Evolutionary conservation across 176 grass and related monocot species (phyloP), one percentile per base, ranked within the genome.

Genomic region (Aegilops sharonensis): DNA sequence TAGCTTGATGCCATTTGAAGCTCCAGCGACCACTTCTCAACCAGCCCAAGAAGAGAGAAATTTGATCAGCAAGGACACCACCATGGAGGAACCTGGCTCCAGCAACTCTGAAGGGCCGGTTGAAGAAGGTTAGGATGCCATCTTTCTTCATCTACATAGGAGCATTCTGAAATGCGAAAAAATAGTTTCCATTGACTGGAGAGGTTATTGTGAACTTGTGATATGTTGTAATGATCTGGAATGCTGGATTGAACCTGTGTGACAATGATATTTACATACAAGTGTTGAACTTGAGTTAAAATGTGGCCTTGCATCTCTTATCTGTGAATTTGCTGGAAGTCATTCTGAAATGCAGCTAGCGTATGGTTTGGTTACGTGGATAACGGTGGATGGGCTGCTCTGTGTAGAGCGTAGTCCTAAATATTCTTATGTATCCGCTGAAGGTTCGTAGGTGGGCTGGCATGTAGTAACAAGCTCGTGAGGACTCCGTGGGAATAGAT

Each of bases 1-100:
- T 81, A 91, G 92, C 86, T 83, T 93, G 63, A 36, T 91, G 50
- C 18, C 10, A 21, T 78, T 59, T 60, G 18, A 13, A 57, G 75
- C 17, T 60, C 52, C 18, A 1, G 57, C 11, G 27, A 78, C 52
- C 5, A 59, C 30, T 56, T 60, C 10, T 60, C 29, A n/a, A 6
- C 52, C 48, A 60, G 27, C 30, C 75, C 9, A 78, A 60, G 75
- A 31, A 76, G 25, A 59, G 18, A 34, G 29, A 54, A 12, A 60
- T 78, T 52, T 3, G 11, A 20, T 64, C 18, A 34, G 56, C 32
- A 39, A 57, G 54, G 54, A 39, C 32, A 20, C 23, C 43, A 25
- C 11, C 30, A 13, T 23, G 54, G 54, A 24, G 32, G 31, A 62
- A 30, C 76, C 13, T 78, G 35, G 20, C 56, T 62, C n/a, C 40